These are phyloP conservation scores for Hemileccinum hortonii DNA, from an alignment of 1,284 basidiomycete genomes.

Conservation along the genomic window DNA sequence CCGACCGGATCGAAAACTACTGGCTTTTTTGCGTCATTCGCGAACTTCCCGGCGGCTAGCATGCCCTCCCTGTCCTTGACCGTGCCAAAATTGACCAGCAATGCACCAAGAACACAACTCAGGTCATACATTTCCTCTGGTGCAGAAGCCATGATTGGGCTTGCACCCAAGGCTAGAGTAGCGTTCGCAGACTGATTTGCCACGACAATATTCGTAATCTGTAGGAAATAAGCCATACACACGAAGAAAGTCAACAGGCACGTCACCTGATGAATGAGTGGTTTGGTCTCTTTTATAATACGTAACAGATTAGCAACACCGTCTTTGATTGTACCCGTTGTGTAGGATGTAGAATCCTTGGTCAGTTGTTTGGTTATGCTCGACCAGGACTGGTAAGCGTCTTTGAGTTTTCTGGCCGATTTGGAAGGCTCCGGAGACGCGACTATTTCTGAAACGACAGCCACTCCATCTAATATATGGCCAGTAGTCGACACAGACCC, in stretches of 20 bases:
- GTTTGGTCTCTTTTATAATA: conserved; percentile 52
- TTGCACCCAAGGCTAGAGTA: conserved; percentile 85
- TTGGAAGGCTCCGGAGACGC: conserved; percentile 61
- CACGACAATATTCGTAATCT: conserved; percentile 93
- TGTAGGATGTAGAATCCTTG: conserved; percentile 17
- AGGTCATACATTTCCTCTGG: conserved; percentile 84
- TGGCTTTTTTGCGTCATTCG: conserved; percentile 76
- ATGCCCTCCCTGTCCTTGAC: conserved; percentile 73
- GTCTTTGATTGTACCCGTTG: conserved; percentile 34
- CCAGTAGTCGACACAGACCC: conserved; percentile 61
- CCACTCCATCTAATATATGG: conserved; percentile 74
- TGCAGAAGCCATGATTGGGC: conserved; percentile 92
- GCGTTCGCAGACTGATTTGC: conserved; percentile 90
- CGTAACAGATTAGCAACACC: conserved; percentile 48
- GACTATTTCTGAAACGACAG: conserved; percentile 89
- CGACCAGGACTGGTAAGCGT: conserved; percentile 43
- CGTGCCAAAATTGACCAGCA: conserved; percentile 92
- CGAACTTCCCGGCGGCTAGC: conserved; percentile 71
- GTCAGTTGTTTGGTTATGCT: conserved; percentile 30
- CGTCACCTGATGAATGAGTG: conserved; percentile 78
- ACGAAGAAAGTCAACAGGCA: neutral
- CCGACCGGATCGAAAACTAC: conserved; percentile 94
- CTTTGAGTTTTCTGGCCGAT: conserved; percentile 54
- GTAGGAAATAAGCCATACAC: conserved; percentile 10
- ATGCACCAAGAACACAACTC: conserved; percentile 61